A percentile compares a stretch with the other conserved stretches of the same genome.
These are phyloP conservation scores for Scedosporium boydii DNA, from an alignment of 2,329 filamentous ascomycete genomes.

Conservation along the genomic window DNA sequence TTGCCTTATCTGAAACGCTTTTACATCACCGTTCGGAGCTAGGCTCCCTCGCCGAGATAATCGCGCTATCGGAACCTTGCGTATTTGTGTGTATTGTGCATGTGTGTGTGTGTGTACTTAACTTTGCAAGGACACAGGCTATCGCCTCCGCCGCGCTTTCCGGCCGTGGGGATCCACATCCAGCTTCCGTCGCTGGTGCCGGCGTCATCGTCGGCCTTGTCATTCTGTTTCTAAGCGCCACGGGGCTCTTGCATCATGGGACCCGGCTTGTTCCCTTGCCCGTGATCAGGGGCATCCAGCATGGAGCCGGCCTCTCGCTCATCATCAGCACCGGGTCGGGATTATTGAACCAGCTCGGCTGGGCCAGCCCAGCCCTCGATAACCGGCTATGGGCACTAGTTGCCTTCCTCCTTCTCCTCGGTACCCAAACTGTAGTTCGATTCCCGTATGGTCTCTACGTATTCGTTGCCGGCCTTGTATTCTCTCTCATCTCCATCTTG, in stretches of 20 bases:
- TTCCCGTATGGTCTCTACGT: constrained; percentile 73
- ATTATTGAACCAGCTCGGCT: constrained; percentile 59
- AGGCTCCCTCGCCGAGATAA: too few relatives aligned
- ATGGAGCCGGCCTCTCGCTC: constrained; percentile 80
- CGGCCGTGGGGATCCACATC: constrained; percentile 40
- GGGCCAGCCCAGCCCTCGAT: constrained; percentile 61
- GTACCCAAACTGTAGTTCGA: constrained; percentile 52
- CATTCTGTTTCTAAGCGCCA: constrained; percentile 68
- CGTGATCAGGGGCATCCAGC: constrained; percentile 89
- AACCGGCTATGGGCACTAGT: constrained; percentile 70
- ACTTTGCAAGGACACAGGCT: constrained; percentile 36
- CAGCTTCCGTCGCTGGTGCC: constrained; percentile 58
- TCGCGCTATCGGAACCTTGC: too few relatives aligned
- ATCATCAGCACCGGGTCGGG: constrained; percentile 65
- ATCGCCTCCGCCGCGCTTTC: constrained; percentile 86
- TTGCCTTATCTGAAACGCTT: too few relatives aligned
- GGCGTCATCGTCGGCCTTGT: constrained; percentile 62
- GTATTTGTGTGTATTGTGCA: too few relatives aligned
- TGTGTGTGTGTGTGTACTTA: neutral
- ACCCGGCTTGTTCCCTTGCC: constrained; percentile 70
- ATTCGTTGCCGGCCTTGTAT: constrained; percentile 57
- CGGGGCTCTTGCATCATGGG: constrained; percentile 67
- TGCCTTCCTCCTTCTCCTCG: constrained; percentile 62
- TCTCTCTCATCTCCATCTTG: constrained; percentile 42
- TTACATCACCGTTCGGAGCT: too few relatives aligned